phyloP scores from a whole-genome alignment of 2,329 filamentous ascomycete species.

The Fusarium sp. region DNA sequence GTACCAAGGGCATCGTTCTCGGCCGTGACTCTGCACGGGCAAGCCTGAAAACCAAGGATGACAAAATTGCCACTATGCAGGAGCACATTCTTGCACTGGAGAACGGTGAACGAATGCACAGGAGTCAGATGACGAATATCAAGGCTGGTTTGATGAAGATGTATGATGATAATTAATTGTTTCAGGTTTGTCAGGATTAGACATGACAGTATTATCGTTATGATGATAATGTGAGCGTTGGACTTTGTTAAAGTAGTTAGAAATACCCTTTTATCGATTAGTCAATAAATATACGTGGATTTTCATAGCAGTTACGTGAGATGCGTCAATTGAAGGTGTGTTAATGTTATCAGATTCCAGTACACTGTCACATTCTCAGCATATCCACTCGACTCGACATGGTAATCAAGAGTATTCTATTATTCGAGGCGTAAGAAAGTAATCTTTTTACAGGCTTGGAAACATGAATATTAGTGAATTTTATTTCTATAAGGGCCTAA shows the following conservation, averaged over 20 bases:
- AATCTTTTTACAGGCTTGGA: slow-evolving; percentile 26
- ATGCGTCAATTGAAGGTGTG: background rate
- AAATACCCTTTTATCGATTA: slow-evolving; percentile 32
- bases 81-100: slow-evolving; percentile 56
- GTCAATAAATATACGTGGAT: background rate
- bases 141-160: slow-evolving; percentile 55
- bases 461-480: slow-evolving; percentile 25
- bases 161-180: slow-evolving; percentile 51
- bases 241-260: slow-evolving; percentile 8
- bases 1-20: slow-evolving; percentile 70
- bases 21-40: slow-evolving; percentile 76
- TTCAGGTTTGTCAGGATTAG: background rate
- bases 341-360: background rate
- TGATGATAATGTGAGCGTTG: background rate
- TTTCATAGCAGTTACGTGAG: background rate
- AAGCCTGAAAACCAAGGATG: slow-evolving; percentile 72
- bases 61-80: slow-evolving; percentile 54
- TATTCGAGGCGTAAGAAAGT: slow-evolving; percentile 4
- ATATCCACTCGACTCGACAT: background rate
- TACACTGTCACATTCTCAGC: background rate
- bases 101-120: slow-evolving; percentile 50
- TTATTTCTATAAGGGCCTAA: slow-evolving; percentile 25
- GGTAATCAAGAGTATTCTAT: slow-evolving; percentile 17
- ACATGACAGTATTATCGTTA: background rate
- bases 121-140: slow-evolving; percentile 53